These are phyloP conservation scores for Pittosporum tobira DNA, from an alignment of 129 eudicot genomes.

Conservation along the genomic window DNA sequence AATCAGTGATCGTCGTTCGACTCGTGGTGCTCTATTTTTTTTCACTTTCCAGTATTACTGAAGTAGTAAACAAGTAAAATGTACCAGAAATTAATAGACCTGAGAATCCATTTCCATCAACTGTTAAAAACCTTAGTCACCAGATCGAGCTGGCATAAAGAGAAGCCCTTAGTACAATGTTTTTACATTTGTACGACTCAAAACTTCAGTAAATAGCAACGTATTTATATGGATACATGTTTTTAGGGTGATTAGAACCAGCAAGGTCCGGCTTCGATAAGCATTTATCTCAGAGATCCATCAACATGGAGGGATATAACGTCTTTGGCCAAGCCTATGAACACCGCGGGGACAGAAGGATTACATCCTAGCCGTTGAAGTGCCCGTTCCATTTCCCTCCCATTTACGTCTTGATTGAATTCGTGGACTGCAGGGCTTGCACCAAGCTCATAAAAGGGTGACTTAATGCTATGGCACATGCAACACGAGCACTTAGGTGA, in stretches of 20 bases:
- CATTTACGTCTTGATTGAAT: slow-evolving; percentile 52
- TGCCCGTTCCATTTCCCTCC: slow-evolving; percentile 71
- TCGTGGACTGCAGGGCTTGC: slow-evolving; percentile 95
- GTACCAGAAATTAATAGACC: background rate
- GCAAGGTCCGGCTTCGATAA: slow-evolving; percentile 64
- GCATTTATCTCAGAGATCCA: slow-evolving; percentile 67
- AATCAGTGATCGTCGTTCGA: too few species aligned
- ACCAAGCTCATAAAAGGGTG: slow-evolving; percentile 76
- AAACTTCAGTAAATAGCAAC: background rate
- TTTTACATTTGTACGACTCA: slow-evolving; percentile 13
- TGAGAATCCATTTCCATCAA: slow-evolving; percentile 7
- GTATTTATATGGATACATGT: background rate
- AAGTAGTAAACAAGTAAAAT: background rate
- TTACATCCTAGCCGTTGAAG: slow-evolving; percentile 61
- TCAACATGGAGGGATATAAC: slow-evolving; percentile 72
- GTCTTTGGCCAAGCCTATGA: slow-evolving; percentile 72
- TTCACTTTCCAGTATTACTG: background rate
- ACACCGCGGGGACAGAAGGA: slow-evolving; percentile 80
- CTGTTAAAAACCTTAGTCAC: background rate
- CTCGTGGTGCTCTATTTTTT: too few species aligned
- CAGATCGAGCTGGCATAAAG: slow-evolving; percentile 32
- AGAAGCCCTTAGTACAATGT: slow-evolving; percentile 33
- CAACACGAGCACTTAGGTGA: slow-evolving; percentile 91
- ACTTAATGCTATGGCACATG: slow-evolving; percentile 90
- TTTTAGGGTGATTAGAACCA: slow-evolving; percentile 42